Evolutionary conservation across 169 alveolate species (phyloP), one percentile per base, ranked within the genome.

Genomic region (Plasmodium gallinaceum): DNA sequence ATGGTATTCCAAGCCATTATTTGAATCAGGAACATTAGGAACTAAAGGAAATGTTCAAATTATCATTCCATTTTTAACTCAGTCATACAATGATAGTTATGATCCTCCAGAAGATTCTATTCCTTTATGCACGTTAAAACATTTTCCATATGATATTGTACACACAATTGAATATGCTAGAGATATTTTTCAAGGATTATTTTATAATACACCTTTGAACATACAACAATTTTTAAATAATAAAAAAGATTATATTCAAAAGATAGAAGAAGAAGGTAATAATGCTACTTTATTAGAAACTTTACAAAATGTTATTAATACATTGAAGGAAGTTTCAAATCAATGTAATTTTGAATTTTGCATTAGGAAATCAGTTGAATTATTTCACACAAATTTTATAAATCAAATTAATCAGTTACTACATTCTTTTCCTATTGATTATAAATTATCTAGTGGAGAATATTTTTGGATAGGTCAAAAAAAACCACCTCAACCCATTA

Each of bases 101-200:
- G 99, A 98, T 72, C 99, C 99, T 5, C 99, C 99, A 10, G 99
- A 98, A 92, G 99, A 96, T 88, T 95, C 97, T 12, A 98, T 98
- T 72, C 99, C 99, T 2, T 95, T 98, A 91, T 98, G 99, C 94
- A 96, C 99, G 0, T 88, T 96, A 48, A 93, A 95, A 90, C 99
- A 98, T 91, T 98, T 98, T 97, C 99, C 99, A 6, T 97, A 98
- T 88, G 97, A 98, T 86, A 98, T 98, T 65, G 99, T 98, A 65
- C 99, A 99, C 94, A 97, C 99, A 26, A 98, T 99, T 54, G 99
- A 99, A 93, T 99, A 99, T 99, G 99, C 99, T 0, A 94, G 99
- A 86, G 99, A 98, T 74, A 96, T 96, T 43, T 99, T 99, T 92
- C 98, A 97, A 86, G 99, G 98, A 74, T 64, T 96, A 61, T 99